These are phyloP conservation scores for Emmonsia crescens DNA, from an alignment of 2,329 filamentous ascomycete species.

Conservation along the genomic window DNA sequence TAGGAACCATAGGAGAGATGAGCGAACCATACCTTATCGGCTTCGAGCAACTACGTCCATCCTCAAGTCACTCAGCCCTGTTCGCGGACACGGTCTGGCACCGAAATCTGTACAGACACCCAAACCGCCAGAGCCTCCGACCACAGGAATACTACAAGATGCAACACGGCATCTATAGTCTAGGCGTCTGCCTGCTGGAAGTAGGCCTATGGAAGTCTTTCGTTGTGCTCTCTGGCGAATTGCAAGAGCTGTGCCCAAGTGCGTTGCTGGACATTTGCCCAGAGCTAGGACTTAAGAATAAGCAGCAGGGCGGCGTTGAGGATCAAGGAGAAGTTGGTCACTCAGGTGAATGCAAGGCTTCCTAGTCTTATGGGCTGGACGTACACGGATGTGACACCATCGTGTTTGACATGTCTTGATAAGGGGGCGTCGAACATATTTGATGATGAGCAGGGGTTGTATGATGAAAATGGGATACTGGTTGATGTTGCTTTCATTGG, in stretches of 20 bases:
- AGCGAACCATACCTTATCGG: slow-evolving; percentile 30
- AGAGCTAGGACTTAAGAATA: neutral
- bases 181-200: slow-evolving; percentile 42
- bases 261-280: neutral
- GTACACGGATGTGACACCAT: slow-evolving; percentile 23
- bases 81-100: slow-evolving; percentile 28
- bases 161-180: slow-evolving; percentile 44
- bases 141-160: slow-evolving; percentile 32
- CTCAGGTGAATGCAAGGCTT: slow-evolving; percentile 8
- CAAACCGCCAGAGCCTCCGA: slow-evolving; percentile 31
- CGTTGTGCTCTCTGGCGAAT: neutral
- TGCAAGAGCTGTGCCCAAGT: neutral
- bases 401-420: slow-evolving; percentile 29
- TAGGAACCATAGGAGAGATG: neutral
- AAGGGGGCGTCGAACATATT: slow-evolving; percentile 19
- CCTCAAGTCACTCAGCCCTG: slow-evolving; percentile 21
- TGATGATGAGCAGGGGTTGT: slow-evolving; percentile 19
- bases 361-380: slow-evolving; percentile 19
- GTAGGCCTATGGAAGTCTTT: slow-evolving; percentile 37
- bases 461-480: slow-evolving; percentile 22
- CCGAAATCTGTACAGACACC: slow-evolving; percentile 39
- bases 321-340: slow-evolving; percentile 10
- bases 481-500: slow-evolving; percentile 22
- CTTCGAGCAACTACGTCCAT: slow-evolving; percentile 33
- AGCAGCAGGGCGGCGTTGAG: neutral